Evolutionary conservation across 306 rosid genomes (phyloP).

Genomic region (Citrullus amarus): DNA sequence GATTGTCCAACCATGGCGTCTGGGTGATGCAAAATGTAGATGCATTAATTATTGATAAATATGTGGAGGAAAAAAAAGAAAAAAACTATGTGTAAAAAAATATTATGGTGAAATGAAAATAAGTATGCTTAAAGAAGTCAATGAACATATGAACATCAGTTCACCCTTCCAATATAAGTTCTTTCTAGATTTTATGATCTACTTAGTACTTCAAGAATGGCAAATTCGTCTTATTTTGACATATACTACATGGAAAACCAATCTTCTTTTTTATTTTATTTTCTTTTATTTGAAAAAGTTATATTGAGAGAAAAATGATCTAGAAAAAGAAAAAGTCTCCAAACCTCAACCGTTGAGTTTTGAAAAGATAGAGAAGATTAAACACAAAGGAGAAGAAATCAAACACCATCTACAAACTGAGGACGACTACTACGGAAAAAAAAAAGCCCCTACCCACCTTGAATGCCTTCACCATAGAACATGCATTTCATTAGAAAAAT

Average conservation of each 20-base stretch:
- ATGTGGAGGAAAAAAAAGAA: background rate
- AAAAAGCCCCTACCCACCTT: background rate
- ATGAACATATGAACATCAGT: background rate
- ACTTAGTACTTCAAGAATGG: background rate
- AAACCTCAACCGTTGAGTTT: background rate
- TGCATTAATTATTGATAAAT: background rate
- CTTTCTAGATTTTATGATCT: background rate
- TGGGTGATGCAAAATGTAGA: constrained; percentile 17
- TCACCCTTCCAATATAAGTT: background rate
- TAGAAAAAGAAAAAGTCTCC: background rate
- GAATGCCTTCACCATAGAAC: background rate
- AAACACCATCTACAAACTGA: background rate
- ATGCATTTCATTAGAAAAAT: background rate
- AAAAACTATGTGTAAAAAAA: background rate
- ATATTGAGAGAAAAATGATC: background rate
- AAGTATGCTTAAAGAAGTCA: background rate
- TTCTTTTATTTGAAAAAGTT: background rate
- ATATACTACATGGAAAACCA: background rate
- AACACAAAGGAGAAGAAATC: background rate
- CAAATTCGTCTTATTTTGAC: background rate
- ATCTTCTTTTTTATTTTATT: too few species aligned
- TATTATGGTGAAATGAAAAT: background rate
- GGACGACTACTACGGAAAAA: background rate
- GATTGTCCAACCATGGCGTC: constrained; percentile 96
- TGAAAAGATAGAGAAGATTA: background rate